Conservation (phyloP, 2,329 filamentous ascomycete species). For the Fusarium miscanthi region DNA sequence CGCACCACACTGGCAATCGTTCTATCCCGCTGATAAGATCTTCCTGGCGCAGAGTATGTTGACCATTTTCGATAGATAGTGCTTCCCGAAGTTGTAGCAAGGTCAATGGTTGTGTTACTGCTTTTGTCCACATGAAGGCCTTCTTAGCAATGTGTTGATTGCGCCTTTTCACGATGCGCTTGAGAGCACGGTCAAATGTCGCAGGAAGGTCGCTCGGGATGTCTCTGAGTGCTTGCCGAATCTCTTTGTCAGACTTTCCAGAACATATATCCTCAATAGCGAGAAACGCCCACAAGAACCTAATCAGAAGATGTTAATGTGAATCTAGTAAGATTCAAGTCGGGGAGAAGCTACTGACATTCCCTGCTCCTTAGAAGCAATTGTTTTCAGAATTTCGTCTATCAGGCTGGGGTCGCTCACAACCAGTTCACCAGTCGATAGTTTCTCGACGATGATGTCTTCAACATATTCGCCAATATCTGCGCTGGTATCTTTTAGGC, state of each 20-base stretch:
- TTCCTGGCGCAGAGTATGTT: background rate
- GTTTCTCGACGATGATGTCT: background rate
- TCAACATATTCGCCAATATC: background rate
- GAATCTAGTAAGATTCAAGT: rapidly evolving
- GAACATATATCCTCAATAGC: constrained; percentile 26
- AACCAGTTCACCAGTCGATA: rapidly evolving
- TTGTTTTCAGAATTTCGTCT: background rate
- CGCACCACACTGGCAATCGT: constrained; percentile 4
- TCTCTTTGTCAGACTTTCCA: constrained; percentile 7
- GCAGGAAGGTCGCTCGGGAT: constrained; percentile 16
- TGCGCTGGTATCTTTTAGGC: background rate
- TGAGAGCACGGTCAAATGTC: constrained; percentile 18
- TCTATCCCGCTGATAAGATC: constrained; percentile 2
- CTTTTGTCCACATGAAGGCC: constrained; percentile 1
- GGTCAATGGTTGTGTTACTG: background rate
- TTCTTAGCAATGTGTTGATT: background rate
- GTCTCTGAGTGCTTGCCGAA: background rate
- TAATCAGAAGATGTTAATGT: rapidly evolving
- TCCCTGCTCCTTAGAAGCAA: background rate
- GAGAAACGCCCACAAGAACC: constrained; percentile 32
- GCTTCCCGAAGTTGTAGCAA: constrained; percentile 19
- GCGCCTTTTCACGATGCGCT: background rate
- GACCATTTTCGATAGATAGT: constrained; percentile 6
- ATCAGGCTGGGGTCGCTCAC: rapidly evolving
- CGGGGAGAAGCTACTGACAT: background rate